Evolutionary conservation across 257 asterid genomes (phyloP).

Genomic region (Solanum neorickii): DNA sequence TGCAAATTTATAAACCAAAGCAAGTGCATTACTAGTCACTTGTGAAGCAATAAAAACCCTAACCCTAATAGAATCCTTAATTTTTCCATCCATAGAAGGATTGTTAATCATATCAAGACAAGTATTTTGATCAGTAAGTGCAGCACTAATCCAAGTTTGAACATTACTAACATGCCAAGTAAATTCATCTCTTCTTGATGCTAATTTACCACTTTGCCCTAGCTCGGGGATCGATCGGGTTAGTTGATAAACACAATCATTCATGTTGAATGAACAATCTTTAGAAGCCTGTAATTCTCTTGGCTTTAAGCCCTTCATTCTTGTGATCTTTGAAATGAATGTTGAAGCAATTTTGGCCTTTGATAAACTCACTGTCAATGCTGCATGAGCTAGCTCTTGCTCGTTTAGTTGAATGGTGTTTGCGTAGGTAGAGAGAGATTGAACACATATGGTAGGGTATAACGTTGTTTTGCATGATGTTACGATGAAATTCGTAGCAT

Average conservation of each 20-base stretch:
- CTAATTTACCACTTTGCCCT: conserved; percentile 8
- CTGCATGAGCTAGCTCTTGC: conserved; percentile 42
- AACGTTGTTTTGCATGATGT: conserved; percentile 39
- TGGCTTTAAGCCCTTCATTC: conserved; percentile 16
- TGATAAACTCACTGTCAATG: conserved; percentile 28
- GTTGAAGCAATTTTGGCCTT: conserved; percentile 25
- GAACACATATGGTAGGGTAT: conserved; percentile 45
- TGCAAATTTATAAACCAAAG: conserved; percentile 61
- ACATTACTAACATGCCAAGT: conserved; percentile 46
- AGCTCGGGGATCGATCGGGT: conserved; percentile 44
- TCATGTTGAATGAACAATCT: conserved; percentile 47
- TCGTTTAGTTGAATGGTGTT: conserved; percentile 24
- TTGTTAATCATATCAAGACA: conserved; percentile 61
- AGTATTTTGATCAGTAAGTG: conserved; percentile 47
- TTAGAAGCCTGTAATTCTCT: conserved; percentile 31
- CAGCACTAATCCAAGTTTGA: conserved; percentile 79
- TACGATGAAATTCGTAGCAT: conserved; percentile 21
- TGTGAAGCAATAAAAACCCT: conserved; percentile 49
- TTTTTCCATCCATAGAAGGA: conserved; percentile 34
- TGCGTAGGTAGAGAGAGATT: conserved; percentile 32
- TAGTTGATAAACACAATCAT: conserved; percentile 36
- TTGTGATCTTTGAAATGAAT: conserved; percentile 24
- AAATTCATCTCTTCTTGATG: conserved; percentile 21
- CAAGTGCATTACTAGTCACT: conserved; percentile 58
- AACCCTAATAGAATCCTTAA: conserved; percentile 38